phyloP scores from a whole-genome alignment of 192 early-diverging fungal genomes.

The Mortierella claussenii region DNA sequence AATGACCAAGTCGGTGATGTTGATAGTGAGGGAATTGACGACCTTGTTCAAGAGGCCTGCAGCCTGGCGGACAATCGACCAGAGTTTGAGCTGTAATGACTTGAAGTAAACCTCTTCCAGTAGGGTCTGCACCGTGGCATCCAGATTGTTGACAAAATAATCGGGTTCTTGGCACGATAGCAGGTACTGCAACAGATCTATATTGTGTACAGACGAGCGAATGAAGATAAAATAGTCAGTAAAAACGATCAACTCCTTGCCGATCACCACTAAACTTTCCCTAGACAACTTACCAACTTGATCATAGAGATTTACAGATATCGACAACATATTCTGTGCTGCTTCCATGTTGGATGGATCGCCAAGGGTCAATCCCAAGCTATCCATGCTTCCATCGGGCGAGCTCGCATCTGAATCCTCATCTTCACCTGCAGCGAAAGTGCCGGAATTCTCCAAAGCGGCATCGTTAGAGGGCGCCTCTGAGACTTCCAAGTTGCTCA shows the following conservation, averaged over 20 bases:
- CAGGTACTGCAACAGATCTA: conserved; percentile 81
- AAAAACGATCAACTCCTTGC: neutral
- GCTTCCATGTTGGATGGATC: conserved; percentile 69
- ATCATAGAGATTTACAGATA: conserved; percentile 81
- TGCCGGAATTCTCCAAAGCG: neutral
- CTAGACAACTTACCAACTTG: conserved; percentile 66
- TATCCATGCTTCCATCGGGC: conserved; percentile 25
- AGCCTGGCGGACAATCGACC: conserved; percentile 83
- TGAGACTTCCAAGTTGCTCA: conserved; percentile 30
- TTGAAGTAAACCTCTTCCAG: conserved; percentile 89
- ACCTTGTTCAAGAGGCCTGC: conserved; percentile 81
- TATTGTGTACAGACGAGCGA: neutral
- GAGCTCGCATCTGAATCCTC: conserved; percentile 36
- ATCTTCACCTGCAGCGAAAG: neutral
- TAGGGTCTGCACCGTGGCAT: conserved; percentile 66
- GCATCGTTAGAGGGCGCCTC: conserved; percentile 1
- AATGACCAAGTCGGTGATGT: conserved; percentile 83
- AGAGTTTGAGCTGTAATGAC: conserved; percentile 74
- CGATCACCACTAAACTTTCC: too few species aligned
- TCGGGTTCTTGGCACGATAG: conserved; percentile 71
- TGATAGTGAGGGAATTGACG: conserved; percentile 80
- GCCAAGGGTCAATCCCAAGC: conserved; percentile 72
- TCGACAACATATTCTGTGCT: conserved; percentile 67
- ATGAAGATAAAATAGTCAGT: neutral
- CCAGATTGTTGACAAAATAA: conserved; percentile 61